Base-by-base conservation (phyloP, 1,284 basidiomycete genomes). In the Tilletia horrida region DNA sequence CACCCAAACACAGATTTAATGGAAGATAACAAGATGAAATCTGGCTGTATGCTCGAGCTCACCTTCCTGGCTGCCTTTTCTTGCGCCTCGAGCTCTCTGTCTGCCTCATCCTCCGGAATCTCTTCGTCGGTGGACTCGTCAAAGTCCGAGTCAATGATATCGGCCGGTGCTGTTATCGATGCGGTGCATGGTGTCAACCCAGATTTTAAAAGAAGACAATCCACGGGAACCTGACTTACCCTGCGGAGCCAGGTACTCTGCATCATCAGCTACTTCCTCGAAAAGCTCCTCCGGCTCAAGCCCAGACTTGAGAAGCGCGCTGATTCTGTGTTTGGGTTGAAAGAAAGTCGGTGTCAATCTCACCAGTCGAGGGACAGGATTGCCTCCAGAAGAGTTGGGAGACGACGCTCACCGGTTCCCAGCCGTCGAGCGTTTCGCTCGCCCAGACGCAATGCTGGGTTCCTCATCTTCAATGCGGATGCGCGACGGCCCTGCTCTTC, bases 71-170 rank as follows among this genome's bases (percentile, higher is more conserved):
- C 70, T 1, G 64, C 68, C 61, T 67, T 69, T 40, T 76, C 76
- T 50, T 71, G 69, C 8, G 69, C 74, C 50, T 78, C 72, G n/a
- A 78, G 66, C 62, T 70, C 69, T 2, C 70, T 42, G 42, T 76
- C 75, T 0, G 70, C 76, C 16, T 67, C 74, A 9, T 67, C 64
- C 18, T 76, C 73, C 2, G 64, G 66, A 2, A 63, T 74, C 35
- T 74, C 71, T 35, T 75, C 78, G 44, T 77, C 72, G 11, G 71
- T 70, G 52, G 71, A 73, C 25, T 71, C 69, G 14, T 70, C 79
- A 64, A 81, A 81, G 66, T 81, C 79, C 13, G 72, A 75, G 57
- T 81, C 79, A 2, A 81, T 71, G 23, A 73, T 71, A 57, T 79
- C 78, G 18, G 74, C 35, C 35, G 35, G 35, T 6, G 35, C 35